Evolutionary conservation across 2,329 filamentous ascomycete species (phyloP).

Genomic region (Madurella mycetomatis): DNA sequence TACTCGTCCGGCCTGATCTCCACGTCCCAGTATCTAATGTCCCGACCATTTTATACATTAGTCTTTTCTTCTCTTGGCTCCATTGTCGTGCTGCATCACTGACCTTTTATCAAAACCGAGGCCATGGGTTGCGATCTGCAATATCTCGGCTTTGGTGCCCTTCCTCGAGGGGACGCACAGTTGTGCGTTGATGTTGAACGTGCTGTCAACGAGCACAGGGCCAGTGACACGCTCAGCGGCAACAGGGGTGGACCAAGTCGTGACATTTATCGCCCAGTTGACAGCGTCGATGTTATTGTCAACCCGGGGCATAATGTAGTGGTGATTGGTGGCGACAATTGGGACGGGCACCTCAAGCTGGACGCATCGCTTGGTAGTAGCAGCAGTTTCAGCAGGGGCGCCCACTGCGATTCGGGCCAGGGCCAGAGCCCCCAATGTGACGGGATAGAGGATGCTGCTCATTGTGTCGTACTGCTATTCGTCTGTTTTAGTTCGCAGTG

Average conservation of each 20-base stretch:
- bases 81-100: too few relatives aligned
- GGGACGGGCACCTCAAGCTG: constrained; percentile 2
- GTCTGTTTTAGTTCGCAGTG: too few relatives aligned
- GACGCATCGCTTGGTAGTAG: too few relatives aligned
- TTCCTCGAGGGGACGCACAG: constrained; percentile 22
- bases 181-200: constrained; percentile 23
- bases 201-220: constrained; percentile 10
- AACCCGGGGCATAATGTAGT: constrained; percentile 24
- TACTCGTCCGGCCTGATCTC: constrained; percentile 56
- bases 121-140: constrained; percentile 42
- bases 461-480: too few relatives aligned
- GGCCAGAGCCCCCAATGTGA: too few relatives aligned
- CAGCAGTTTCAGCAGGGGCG: too few relatives aligned
- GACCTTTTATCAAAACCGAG: constrained; percentile 34
- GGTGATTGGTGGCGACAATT: constrained; percentile 9
- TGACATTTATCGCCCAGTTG: constrained; percentile 24
- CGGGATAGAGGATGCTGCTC: too few relatives aligned
- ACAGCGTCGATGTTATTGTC: constrained; percentile 28
- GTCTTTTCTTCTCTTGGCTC: too few relatives aligned
- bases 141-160: constrained; percentile 17
- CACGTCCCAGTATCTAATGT: constrained; percentile 59
- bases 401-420: too few relatives aligned
- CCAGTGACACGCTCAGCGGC: too few relatives aligned
- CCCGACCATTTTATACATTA: too few relatives aligned
- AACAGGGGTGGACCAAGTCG: constrained; percentile 13